These are phyloP conservation scores for Chernovozyma aurita DNA, from an alignment of 1,139 yeast genomes.

Conservation along the genomic window DNA sequence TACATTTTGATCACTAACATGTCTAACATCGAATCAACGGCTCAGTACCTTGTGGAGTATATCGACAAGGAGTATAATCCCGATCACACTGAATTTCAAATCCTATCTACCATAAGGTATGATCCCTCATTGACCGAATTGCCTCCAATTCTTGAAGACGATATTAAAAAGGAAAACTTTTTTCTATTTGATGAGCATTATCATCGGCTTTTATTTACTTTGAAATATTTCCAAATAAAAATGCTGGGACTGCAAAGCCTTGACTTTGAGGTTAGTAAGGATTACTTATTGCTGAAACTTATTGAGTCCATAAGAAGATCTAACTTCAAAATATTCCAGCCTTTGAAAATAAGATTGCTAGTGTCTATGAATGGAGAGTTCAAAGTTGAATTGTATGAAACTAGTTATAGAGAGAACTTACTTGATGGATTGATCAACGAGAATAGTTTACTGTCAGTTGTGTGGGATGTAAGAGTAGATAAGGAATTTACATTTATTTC, in stretches of 20 bases:
- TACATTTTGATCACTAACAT: not conserved
- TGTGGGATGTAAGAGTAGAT: constrained; percentile 65
- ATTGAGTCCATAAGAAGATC: constrained; percentile 33
- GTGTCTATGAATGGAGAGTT: constrained; percentile 46
- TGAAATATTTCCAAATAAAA: constrained; percentile 46
- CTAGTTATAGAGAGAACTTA: constrained; percentile 32
- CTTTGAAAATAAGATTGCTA: constrained; percentile 60
- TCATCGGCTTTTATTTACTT: constrained; percentile 50
- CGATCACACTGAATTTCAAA: constrained; percentile 37
- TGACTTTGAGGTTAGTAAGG: constrained; percentile 35
- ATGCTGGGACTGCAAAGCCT: constrained; percentile 10
- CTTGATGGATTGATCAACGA: constrained; percentile 36
- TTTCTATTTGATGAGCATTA: constrained; percentile 64
- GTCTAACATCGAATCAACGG: not conserved
- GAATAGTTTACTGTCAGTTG: constrained; percentile 18
- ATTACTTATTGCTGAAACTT: constrained; percentile 41
- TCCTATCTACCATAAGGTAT: constrained; percentile 67
- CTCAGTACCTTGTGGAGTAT: constrained; percentile 11
- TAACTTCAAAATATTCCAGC: constrained; percentile 21
- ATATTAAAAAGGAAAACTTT: constrained; percentile 37
- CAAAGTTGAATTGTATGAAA: constrained; percentile 45
- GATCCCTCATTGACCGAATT: constrained; percentile 49
- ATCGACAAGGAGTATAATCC: constrained; percentile 16
- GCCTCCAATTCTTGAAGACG: constrained; percentile 21
- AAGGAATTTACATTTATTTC: constrained; percentile 49